These are phyloP conservation scores for Durotheca rogersii DNA, from an alignment of 495 filamentous ascomycete genomes.

Conservation along the genomic window DNA sequence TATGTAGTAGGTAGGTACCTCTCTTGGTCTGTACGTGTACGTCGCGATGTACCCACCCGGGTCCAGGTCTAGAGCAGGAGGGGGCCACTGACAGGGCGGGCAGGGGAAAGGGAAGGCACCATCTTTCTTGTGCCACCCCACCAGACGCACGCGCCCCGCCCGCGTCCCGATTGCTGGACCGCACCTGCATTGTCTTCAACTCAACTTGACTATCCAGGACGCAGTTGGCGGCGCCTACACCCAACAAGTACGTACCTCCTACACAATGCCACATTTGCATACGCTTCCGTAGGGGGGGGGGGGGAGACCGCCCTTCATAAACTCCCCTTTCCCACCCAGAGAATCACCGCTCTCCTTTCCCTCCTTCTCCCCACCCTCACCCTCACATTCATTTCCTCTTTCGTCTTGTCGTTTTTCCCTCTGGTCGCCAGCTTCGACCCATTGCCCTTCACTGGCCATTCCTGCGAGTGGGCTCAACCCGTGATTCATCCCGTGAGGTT, in stretches of 20 bases:
- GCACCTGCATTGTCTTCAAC: conserved; percentile 14
- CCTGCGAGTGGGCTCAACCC: conserved; percentile 21
- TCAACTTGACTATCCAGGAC: too few species aligned
- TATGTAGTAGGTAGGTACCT: too few species aligned
- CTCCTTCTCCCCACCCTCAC: conserved; percentile 13
- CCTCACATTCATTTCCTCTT: conserved; percentile 29
- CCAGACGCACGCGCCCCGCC: conserved; percentile 15
- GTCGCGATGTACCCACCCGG: too few species aligned
- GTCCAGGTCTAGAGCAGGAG: too few species aligned
- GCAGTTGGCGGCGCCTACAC: too few species aligned
- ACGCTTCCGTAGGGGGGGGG: too few species aligned
- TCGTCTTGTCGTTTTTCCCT: conserved; percentile 28
- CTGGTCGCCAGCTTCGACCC: conserved; percentile 46
- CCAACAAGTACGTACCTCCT: not conserved
- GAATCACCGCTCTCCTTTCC: conserved; percentile 33
- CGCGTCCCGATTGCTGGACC: conserved; percentile 20
- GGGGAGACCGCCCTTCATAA: conserved; percentile 20
- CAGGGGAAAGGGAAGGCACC: conserved; percentile 1
- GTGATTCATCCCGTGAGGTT: too few species aligned
- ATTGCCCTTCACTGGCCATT: conserved; percentile 20
- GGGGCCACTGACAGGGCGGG: conserved; percentile 21
- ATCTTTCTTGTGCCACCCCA: conserved; percentile 7
- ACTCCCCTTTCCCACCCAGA: conserved; percentile 15
- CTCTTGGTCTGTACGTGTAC: too few species aligned
- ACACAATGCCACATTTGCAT: too few species aligned